Evolutionary conservation across 1,284 basidiomycete genomes (phyloP).

Genomic region (Apiotrichum brassicae): DNA sequence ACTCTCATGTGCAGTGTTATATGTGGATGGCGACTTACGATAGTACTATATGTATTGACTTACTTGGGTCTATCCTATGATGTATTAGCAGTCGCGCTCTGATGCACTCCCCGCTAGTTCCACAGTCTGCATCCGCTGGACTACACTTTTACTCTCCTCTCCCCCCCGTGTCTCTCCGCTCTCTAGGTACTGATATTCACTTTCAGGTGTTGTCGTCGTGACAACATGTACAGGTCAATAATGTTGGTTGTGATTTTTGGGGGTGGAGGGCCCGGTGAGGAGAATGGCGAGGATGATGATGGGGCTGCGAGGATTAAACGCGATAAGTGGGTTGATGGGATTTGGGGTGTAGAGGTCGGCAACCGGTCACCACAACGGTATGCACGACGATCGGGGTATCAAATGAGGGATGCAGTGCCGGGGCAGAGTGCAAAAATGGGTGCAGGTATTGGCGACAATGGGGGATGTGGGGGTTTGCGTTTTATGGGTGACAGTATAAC

Average conservation of each 20-base stretch:
- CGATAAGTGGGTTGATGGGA: neutral
- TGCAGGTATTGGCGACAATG: neutral
- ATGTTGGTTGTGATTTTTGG: neutral
- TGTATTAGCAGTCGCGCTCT: no score
- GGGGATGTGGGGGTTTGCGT: neutral
- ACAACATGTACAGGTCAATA: neutral
- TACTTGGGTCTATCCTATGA: no score
- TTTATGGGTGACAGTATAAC: neutral
- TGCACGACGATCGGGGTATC: neutral
- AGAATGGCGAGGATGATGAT: neutral
- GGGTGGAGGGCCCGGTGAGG: neutral
- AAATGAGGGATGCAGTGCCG: slow-evolving; percentile 1
- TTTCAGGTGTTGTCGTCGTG: neutral
- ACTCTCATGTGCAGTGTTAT: no score
- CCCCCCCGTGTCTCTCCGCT: neutral
- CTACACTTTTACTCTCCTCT: neutral
- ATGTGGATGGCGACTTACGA: no score
- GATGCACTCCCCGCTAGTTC: neutral
- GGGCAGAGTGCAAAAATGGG: neutral
- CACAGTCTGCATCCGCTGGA: neutral
- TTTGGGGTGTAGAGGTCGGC: neutral
- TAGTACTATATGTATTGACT: no score
- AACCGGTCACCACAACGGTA: neutral
- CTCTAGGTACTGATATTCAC: neutral
- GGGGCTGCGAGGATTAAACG: neutral